Percentiles rank a stretch among this genome's conserved stretches.
Evolutionary conservation across 768 basidiomycete genomes (phyloP).

Genomic region (Kwoniella europaea): DNA sequence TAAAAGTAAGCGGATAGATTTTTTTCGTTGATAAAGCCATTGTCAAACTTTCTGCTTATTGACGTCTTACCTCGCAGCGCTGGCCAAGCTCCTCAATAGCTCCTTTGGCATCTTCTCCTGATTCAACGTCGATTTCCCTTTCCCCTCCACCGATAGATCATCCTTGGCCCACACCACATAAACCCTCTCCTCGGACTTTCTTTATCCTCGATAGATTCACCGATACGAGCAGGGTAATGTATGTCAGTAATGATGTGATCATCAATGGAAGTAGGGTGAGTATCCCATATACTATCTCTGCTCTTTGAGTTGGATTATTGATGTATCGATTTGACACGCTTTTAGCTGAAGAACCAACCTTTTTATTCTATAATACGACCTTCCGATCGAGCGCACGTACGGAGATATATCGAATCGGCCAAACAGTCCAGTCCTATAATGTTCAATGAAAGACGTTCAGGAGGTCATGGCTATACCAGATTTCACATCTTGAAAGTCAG

Average conservation of each 20-base stretch:
- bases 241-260: conserved; percentile 47
- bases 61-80: conserved; percentile 12
- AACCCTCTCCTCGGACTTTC: conserved; percentile 36
- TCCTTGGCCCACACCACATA: conserved; percentile 23
- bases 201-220: conserved; percentile 54
- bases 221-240: conserved; percentile 40
- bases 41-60: no score
- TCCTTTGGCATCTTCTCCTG: conserved; percentile 13
- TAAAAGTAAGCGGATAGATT: conserved; percentile 14
- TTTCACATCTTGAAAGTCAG: conserved; percentile 45
- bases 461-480: conserved; percentile 40
- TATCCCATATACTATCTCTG: not conserved
- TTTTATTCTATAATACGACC: conserved; percentile 49
- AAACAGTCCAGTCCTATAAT: conserved; percentile 43
- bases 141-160: conserved; percentile 10
- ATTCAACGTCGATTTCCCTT: conserved; percentile 12
- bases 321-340: not conserved
- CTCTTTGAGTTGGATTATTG: no score
- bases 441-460: conserved; percentile 26
- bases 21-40: not conserved
- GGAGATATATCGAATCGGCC: conserved; percentile 38
- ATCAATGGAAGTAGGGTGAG: conserved; percentile 32
- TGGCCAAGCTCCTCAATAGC: conserved; percentile 20
- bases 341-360: conserved; percentile 38
- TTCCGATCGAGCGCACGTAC: conserved; percentile 38